These are phyloP conservation scores for Botrytis squamosa DNA, from an alignment of 2,329 filamentous ascomycete species.

Conservation along the genomic window DNA sequence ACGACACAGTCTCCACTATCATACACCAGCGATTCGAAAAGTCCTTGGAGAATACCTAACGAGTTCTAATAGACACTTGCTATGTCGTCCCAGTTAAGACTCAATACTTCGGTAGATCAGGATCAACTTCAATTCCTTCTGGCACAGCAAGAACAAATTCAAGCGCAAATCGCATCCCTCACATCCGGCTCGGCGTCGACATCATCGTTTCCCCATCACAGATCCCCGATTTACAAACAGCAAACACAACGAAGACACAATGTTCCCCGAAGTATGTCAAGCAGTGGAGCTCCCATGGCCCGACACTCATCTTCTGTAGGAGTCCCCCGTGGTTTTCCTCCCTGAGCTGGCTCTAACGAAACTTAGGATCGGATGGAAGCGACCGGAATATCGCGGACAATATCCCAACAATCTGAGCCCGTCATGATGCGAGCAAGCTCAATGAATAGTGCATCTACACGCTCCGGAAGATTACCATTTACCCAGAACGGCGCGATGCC, in stretches of 20 bases:
- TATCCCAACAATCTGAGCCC: constrained; percentile 36
- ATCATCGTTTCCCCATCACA: constrained; percentile 29
- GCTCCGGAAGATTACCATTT: constrained; percentile 33
- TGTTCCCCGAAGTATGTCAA: constrained; percentile 37
- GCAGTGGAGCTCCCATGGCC: constrained; percentile 34
- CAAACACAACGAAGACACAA: constrained; percentile 30
- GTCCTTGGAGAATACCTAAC: constrained; percentile 18
- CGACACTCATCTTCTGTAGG: constrained; percentile 35
- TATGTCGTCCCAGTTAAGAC: constrained; percentile 31
- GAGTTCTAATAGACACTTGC: constrained; percentile 23
- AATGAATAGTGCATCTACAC: constrained; percentile 33
- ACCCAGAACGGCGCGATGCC: constrained; percentile 32
- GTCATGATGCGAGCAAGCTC: constrained; percentile 36
- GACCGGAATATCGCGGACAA: constrained; percentile 28
- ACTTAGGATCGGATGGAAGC: constrained; percentile 34
- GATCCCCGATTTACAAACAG: constrained; percentile 36
- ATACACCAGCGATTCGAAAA: constrained; percentile 10
- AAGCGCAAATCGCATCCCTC: constrained; percentile 33
- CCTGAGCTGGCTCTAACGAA: constrained; percentile 31
- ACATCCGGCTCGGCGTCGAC: constrained; percentile 20
- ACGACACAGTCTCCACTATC: constrained; percentile 22
- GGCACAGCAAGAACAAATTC: constrained; percentile 32
- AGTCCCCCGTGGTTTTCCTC: constrained; percentile 24
- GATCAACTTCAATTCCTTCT: constrained; percentile 31
- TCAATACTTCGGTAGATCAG: constrained; percentile 29